phyloP scores from a whole-genome alignment of 2,329 filamentous ascomycete species.

The Fusarium beomiforme region DNA sequence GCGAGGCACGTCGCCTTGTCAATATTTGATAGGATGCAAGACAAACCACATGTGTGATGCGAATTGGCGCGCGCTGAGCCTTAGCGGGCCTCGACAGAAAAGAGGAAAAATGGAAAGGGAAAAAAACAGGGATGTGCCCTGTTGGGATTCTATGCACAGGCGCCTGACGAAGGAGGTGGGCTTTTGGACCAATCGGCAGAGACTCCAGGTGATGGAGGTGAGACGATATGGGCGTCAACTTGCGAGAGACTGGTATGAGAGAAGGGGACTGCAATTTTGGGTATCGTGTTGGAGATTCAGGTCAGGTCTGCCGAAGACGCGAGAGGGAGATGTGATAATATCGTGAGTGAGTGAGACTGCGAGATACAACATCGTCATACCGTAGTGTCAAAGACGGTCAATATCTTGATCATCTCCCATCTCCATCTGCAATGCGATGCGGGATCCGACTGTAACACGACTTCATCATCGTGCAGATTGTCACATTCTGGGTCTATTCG shows the following conservation, averaged over 20 bases:
- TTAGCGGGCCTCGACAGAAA: conserved; percentile 6
- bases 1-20: conserved; percentile 31
- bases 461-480: conserved; percentile 39
- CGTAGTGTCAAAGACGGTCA: neutral
- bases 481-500: conserved; percentile 27
- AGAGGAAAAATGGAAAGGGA: neutral
- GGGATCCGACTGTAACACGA: conserved; percentile 29
- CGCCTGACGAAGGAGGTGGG: conserved; percentile 34
- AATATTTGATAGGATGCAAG: conserved; percentile 39
- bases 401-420: conserved; percentile 14
- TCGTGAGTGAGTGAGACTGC: too few relatives aligned
- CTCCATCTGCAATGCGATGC: conserved; percentile 23
- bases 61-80: conserved; percentile 24
- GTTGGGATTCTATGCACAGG: conserved; percentile 36
- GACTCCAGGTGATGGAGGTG: conserved; percentile 30
- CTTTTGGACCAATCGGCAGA: conserved; percentile 34
- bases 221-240: conserved; percentile 37
- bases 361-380: neutral
- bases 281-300: conserved; percentile 17
- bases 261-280: neutral
- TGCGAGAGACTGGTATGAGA: neutral
- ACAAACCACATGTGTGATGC: conserved; percentile 43
- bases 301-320: neutral
- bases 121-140: conserved; percentile 29
- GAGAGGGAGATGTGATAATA: neutral